These are phyloP conservation scores for Hymenoscyphus fructigenus DNA, from an alignment of 2,329 filamentous ascomycete species.

Conservation along the genomic window DNA sequence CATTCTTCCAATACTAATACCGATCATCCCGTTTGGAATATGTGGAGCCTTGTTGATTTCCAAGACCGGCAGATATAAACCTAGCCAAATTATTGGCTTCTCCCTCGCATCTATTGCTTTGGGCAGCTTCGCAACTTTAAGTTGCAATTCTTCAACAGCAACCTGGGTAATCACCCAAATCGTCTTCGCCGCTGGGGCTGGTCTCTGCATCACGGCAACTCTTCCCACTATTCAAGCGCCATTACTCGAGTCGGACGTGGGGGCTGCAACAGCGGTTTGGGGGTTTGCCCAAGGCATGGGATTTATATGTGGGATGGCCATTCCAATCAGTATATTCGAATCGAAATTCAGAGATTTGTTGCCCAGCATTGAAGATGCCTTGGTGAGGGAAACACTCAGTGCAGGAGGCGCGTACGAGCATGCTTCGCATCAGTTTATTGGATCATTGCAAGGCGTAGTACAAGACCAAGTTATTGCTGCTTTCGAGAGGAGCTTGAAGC, in stretches of 20 bases:
- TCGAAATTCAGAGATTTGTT: background rate
- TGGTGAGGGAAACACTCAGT: background rate
- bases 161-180: slow-evolving; percentile 46
- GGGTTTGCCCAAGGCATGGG: slow-evolving; percentile 14
- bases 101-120: slow-evolving; percentile 23
- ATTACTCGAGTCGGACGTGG: slow-evolving; percentile 11
- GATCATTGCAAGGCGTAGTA: background rate
- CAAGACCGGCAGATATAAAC: slow-evolving; percentile 44
- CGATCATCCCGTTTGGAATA: slow-evolving; percentile 41
- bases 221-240: slow-evolving; percentile 16
- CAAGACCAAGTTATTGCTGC: background rate
- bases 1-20: slow-evolving; percentile 39
- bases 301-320: slow-evolving; percentile 13
- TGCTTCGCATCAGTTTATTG: slow-evolving; percentile 3
- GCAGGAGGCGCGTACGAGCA: background rate
- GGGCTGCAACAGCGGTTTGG: slow-evolving; percentile 11
- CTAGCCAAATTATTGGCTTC: slow-evolving; percentile 39
- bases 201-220: slow-evolving; percentile 6
- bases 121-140: slow-evolving; percentile 41
- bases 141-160: slow-evolving; percentile 25
- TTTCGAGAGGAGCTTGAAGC: background rate
- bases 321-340: slow-evolving; percentile 10
- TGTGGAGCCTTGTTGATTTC: slow-evolving; percentile 37
- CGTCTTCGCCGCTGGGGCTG: slow-evolving; percentile 34
- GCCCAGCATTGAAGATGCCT: background rate